Evolutionary conservation across 495 filamentous ascomycete species (phyloP), one percentile per base, ranked within the genome.

Genomic region (Amphirosellinia nigrospora): DNA sequence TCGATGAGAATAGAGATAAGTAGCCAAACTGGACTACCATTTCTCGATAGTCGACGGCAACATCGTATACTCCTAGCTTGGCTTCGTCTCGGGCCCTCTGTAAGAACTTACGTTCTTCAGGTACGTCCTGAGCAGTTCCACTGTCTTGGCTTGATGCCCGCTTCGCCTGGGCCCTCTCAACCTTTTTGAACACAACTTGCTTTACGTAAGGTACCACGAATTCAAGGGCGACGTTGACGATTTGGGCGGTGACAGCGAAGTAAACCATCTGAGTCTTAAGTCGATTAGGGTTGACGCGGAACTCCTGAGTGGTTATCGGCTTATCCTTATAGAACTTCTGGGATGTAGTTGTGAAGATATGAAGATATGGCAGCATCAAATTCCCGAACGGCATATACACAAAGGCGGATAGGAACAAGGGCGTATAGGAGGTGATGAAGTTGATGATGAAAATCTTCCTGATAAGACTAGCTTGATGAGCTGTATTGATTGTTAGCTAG

Each of bases 1-100:
- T 86, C 2, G 96, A 92, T 3, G 92, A 94, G 82, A 99, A 99
- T 3, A 99, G 87, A 0, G 93, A 90, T n/a, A 99, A 82, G 77
- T 97, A 99, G 21, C 96, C 94, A 75, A 94, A 94, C 74, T 98
- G 96, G 56, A 98, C 89, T 61, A 94, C 89, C 96, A 99, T 99
- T 79, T 99, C 96, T 15, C 95, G 85, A 62, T 97, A 87, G 73
- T 99, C 96, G 15, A 86, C 86, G 7, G 91, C 93, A 2, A 97
- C 94, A 71, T 97, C 92, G 80, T 99, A 99, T 56, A 89, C 83
- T 13, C 88, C 87, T 0, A 98, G 85, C 71, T 96, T 91, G n/a
- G 94, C 91, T 77, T 99, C 94, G 67, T 92, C 86, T 30, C 96
- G 89, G 0, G 97, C 94, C 15, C 94, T 89, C 10, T 86, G 79